phyloP scores from a whole-genome alignment of 1,284 basidiomycete genomes.

The Ceratobasidium sp. region DNA sequence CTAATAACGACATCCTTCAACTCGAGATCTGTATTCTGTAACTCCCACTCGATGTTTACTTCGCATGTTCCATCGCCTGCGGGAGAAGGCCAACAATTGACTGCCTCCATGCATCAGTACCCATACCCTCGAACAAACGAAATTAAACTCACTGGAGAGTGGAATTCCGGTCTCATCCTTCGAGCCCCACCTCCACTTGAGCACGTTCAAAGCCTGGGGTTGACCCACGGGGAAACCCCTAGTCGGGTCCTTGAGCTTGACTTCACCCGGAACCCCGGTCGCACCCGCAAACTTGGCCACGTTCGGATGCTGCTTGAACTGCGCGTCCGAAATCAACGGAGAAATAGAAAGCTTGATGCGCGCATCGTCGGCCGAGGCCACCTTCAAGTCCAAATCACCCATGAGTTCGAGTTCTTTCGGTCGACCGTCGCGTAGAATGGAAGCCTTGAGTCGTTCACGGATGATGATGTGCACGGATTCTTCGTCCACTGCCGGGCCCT shows the following conservation, averaged over 20 bases:
- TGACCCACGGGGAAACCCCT: constrained; percentile 89
- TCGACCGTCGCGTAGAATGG: constrained; percentile 88
- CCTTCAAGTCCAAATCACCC: constrained; percentile 91
- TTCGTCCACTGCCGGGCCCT: constrained; percentile 43
- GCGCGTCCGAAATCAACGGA: constrained; percentile 69
- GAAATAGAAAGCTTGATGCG: constrained; percentile 77
- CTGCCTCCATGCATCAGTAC: constrained; percentile 51
- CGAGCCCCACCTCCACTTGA: constrained; percentile 91
- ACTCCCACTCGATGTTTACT: constrained; percentile 96
- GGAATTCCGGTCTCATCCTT: constrained; percentile 93
- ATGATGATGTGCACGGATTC: constrained; percentile 75
- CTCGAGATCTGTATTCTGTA: constrained; percentile 81
- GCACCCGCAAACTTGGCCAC: constrained; percentile 81
- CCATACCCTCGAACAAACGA: not conserved
- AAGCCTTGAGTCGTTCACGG: constrained; percentile 82
- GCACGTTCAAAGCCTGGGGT: constrained; percentile 69
- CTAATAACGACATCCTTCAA: constrained; percentile 87
- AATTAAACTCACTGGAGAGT: constrained; percentile 73
- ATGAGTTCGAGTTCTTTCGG: constrained; percentile 88
- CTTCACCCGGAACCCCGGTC: constrained; percentile 60
- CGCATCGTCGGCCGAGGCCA: constrained; percentile 75
- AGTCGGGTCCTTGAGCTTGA: constrained; percentile 85
- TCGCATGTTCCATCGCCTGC: constrained; percentile 89
- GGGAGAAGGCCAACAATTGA: constrained; percentile 96
- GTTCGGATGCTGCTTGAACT: constrained; percentile 97